Percentiles rank a stretch among this genome's conserved stretches.
phyloP scores from a whole-genome alignment of 192 early-diverging fungal genomes.

The Spizellomyces sp. region DNA sequence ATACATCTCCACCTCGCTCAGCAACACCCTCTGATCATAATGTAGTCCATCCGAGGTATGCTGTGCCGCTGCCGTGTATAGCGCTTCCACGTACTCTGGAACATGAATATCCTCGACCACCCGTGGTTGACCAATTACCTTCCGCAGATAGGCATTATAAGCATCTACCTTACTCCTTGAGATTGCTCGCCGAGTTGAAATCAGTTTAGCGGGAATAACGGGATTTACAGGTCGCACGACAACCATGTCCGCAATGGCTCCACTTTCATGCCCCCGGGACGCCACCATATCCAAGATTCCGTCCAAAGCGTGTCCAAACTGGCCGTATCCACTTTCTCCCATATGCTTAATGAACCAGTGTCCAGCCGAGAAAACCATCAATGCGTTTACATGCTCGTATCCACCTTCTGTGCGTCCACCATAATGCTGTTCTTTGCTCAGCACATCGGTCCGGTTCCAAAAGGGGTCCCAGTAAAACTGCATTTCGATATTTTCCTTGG shows the following conservation, averaged over 20 bases:
- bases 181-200: constrained; percentile 51
- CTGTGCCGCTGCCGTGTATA: constrained; percentile 41
- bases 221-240: constrained; percentile 34
- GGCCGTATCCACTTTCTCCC: constrained; percentile 37
- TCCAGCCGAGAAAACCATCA: constrained; percentile 52
- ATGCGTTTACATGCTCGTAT: constrained; percentile 32
- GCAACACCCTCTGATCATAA: constrained; percentile 52
- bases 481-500: constrained; percentile 38
- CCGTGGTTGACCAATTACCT: neutral
- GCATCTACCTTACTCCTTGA: constrained; percentile 55
- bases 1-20: constrained; percentile 54
- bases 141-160: constrained; percentile 35
- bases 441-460: constrained; percentile 39
- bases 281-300: constrained; percentile 7
- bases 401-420: neutral
- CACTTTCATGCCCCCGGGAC: neutral
- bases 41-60: constrained; percentile 73
- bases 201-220: constrained; percentile 41
- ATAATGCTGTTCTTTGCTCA: neutral
- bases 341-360: constrained; percentile 68
- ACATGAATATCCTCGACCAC: constrained; percentile 23
- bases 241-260: constrained; percentile 16
- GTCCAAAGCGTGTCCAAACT: constrained; percentile 30
- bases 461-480: constrained; percentile 78
- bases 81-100: constrained; percentile 12